phyloP scores from a whole-genome alignment of 129 eudicot species.

The Pittosporum tobira region DNA sequence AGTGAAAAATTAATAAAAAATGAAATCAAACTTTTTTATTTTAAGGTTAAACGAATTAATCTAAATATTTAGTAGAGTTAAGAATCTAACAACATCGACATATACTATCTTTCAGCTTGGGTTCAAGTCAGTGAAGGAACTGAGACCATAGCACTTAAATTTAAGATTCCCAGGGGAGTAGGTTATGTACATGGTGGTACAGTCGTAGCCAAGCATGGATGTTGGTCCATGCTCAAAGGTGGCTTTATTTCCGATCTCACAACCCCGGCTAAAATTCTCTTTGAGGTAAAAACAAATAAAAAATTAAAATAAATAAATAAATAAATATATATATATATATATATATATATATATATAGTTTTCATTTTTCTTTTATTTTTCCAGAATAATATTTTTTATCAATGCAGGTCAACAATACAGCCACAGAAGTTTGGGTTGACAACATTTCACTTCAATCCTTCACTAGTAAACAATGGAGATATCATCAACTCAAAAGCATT shows the following conservation, averaged over 20 bases:
- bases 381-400: neutral
- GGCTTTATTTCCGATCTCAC: neutral
- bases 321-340: too few relatives aligned
- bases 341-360: too few relatives aligned
- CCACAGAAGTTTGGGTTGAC: conserved; percentile 2
- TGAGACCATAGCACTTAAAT: neutral
- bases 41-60: too few relatives aligned
- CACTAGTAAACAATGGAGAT: conserved; percentile 11
- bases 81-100: neutral
- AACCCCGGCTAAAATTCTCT: neutral
- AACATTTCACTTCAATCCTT: conserved; percentile 1
- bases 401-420: neutral
- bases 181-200: neutral
- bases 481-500: conserved; percentile 1
- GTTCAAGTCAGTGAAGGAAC: neutral
- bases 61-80: too few relatives aligned
- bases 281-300: too few relatives aligned
- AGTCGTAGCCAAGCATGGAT: conserved; percentile 7
- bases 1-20: too few relatives aligned
- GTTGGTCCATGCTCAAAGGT: conserved; percentile 14
- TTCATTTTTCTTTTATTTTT: too few relatives aligned
- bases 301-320: too few relatives aligned
- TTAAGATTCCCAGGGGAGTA: neutral
- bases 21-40: too few relatives aligned
- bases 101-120: conserved; percentile 2